These are phyloP conservation scores for Venustampulla echinocandica DNA, from an alignment of 495 filamentous ascomycete species.

Conservation along the genomic window DNA sequence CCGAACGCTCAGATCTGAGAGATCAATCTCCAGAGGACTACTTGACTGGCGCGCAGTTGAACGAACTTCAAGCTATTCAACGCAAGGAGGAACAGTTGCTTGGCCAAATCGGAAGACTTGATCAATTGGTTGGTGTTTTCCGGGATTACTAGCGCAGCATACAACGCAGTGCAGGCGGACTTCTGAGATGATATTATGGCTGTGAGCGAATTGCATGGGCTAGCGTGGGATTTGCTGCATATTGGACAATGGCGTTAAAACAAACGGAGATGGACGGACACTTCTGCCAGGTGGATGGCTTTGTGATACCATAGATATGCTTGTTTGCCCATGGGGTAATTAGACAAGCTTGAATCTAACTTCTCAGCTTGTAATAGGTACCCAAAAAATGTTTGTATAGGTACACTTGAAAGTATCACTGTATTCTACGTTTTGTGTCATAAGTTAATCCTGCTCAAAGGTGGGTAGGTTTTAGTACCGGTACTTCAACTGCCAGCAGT, in stretches of 20 bases:
- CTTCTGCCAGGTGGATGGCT: background rate
- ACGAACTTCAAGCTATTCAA: constrained; percentile 57
- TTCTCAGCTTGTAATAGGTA: background rate
- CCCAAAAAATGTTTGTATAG: too few species aligned
- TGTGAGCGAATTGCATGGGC: constrained; percentile 13
- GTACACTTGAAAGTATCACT: too few species aligned
- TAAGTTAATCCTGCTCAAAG: too few species aligned
- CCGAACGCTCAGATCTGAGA: constrained; percentile 71
- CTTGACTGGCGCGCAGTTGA: constrained; percentile 58
- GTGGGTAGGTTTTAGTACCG: too few species aligned
- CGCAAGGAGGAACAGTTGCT: constrained; percentile 66
- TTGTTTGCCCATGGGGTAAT: background rate
- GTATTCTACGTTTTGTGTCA: too few species aligned
- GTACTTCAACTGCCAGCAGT: too few species aligned
- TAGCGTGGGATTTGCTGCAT: constrained; percentile 16
- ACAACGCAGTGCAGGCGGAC: background rate
- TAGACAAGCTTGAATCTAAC: background rate
- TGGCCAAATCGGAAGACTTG: constrained; percentile 65
- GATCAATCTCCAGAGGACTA: constrained; percentile 65
- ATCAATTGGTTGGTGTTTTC: constrained; percentile 75
- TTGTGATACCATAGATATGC: constrained; percentile 11
- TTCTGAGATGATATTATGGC: constrained; percentile 9
- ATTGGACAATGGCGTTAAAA: constrained; percentile 13
- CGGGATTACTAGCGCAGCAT: constrained; percentile 50
- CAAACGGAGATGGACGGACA: background rate